Base-by-base conservation (phyloP, 768 basidiomycete species). In the Kwoniella mangroviensis region DNA sequence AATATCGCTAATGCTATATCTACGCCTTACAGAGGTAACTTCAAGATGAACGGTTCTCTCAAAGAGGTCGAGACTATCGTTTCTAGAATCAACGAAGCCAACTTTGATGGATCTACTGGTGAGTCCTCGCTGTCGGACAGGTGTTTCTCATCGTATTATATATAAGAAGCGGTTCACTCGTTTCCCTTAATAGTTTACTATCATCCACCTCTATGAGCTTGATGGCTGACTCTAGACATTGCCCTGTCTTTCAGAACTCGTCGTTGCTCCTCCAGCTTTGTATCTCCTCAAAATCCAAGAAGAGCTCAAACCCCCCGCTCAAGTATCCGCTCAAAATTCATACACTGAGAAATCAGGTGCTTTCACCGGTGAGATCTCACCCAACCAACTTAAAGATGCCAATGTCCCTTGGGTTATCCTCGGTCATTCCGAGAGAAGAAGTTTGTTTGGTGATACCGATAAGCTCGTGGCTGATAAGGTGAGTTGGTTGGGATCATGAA, bases 361-460 rank as follows among this genome's bases (percentile, higher is more conserved):
- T 12, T 99, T 90, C 86, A 98, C 97, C 13, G 97, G 97, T 69
- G 97, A 99, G 85, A 92, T 92, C 85, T 96, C 94, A 78, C 89
- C 95, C 1, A 80, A 86, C 2, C 95, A 98, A 84, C 90, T 98
- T 75, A 87, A 86, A 49, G 93, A 98, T 79, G 90, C 91, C n/a
- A 87, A 86, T 6, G 89, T 98, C 68, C 91, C 91, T 67, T 98
- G 92, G 82, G 94, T 97, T 75, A 91, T 99, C 83, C 88, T 98
- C 61, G 96, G 96, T 45, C 97, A 99, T 87, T 98, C 95, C 55
- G 97, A 99, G 84, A 92, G 97, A 73, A 90, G 97, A 71, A 90
- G 92, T 9, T 83, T 94, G 73, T 99, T 98, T 88, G 87, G 90
- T 80, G 97, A 99, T 84, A 88, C 90, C 34, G 92, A 92, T 67